These are phyloP conservation scores for Talaromyces atroroseus DNA, from an alignment of 2,329 filamentous ascomycete species.

Conservation along the genomic window DNA sequence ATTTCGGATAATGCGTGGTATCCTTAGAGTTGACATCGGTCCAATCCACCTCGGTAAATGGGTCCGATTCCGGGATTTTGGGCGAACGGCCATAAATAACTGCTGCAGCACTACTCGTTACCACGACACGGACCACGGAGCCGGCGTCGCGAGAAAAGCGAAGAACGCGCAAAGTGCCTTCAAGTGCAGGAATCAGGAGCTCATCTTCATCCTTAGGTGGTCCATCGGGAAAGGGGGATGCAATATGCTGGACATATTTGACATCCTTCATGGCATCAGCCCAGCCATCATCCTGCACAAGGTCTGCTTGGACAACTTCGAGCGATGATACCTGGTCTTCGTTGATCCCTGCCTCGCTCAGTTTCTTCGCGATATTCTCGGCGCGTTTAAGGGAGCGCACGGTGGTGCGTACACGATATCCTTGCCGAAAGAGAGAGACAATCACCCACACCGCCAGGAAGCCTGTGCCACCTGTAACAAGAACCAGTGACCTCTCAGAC, in stretches of 20 bases:
- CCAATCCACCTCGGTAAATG: slow-evolving; percentile 31
- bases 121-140: neutral
- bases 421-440: neutral
- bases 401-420: slow-evolving; percentile 6
- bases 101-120: too few relatives aligned
- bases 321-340: slow-evolving; percentile 4
- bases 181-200: neutral
- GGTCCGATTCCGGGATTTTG: neutral
- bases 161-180: slow-evolving; percentile 9
- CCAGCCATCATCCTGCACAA: slow-evolving; percentile 9
- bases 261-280: slow-evolving; percentile 10
- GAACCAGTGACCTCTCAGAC: slow-evolving; percentile 5
- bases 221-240: neutral
- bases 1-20: slow-evolving; percentile 25
- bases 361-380: neutral
- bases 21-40: slow-evolving; percentile 17
- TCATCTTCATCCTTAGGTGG: neutral
- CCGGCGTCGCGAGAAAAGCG: slow-evolving; percentile 3
- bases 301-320: slow-evolving; percentile 2
- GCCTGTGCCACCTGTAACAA: slow-evolving; percentile 10
- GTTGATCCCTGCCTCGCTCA: neutral
- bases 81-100: too few relatives aligned
- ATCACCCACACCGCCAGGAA: slow-evolving; percentile 6
- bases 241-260: slow-evolving; percentile 10
- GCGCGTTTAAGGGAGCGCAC: slow-evolving; percentile 1